Evolutionary conservation across 768 basidiomycete species (phyloP).

Genomic region (Cystofilobasidium capitatum): DNA sequence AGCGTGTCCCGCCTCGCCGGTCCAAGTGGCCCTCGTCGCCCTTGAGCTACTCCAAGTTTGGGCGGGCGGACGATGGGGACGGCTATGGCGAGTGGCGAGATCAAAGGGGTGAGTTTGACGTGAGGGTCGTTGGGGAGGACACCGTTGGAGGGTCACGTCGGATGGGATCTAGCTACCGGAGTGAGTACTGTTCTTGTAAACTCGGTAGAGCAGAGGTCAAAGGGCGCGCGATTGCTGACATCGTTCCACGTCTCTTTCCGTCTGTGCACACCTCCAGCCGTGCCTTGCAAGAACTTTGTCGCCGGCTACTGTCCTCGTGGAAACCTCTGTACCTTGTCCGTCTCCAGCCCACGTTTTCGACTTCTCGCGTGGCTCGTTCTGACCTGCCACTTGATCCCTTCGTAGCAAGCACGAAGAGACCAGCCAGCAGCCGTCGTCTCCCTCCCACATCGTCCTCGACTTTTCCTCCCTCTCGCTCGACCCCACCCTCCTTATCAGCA

Average conservation of each 20-base stretch:
- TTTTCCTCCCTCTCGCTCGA: neutral
- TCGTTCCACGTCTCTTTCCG: too few species aligned
- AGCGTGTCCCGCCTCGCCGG: neutral
- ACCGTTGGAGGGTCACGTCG: neutral
- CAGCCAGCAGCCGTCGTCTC: neutral
- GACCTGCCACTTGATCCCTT: neutral
- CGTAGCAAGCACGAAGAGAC: constrained; percentile 3
- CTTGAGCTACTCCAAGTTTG: neutral
- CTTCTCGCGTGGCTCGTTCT: neutral
- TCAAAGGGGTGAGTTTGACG: neutral
- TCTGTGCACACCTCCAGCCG: too few species aligned
- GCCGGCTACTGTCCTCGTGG: neutral
- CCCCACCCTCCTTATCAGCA: neutral
- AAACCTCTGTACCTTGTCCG: neutral
- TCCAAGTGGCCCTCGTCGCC: neutral
- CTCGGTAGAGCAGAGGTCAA: too few species aligned
- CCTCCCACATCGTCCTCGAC: neutral
- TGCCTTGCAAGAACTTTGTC: neutral
- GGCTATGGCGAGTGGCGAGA: neutral
- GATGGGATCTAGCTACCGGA: neutral
- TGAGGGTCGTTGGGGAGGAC: neutral
- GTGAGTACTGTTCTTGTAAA: neutral
- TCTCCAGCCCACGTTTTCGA: too few species aligned
- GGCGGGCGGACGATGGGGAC: neutral
- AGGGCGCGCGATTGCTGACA: too few species aligned